Percentiles rank a stretch among this genome's conserved stretches.
Conservation (phyloP, 495 filamentous ascomycete genomes). For the Xylaria acuta region DNA sequence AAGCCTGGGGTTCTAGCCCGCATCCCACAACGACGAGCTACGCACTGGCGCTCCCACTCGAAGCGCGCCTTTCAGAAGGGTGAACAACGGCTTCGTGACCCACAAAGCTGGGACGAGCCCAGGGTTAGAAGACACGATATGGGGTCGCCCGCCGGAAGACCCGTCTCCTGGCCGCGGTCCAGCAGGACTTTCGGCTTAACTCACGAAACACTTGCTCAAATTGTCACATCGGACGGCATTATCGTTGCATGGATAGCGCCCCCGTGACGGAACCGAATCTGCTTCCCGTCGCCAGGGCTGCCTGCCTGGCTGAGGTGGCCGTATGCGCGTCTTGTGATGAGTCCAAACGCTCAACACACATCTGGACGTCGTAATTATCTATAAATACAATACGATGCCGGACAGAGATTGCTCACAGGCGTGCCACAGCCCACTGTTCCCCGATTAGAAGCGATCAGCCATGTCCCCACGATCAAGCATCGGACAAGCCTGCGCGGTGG, state of each 20-base stretch:
- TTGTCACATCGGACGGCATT: constrained; percentile 10
- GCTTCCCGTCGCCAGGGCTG: not conserved
- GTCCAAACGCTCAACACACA: too few species aligned
- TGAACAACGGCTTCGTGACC: not conserved
- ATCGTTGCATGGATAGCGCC: constrained; percentile 19
- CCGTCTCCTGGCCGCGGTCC: not conserved
- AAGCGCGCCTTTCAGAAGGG: constrained; percentile 7
- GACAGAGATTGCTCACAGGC: not conserved
- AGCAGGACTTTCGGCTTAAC: not conserved
- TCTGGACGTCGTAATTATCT: not conserved
- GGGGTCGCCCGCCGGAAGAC: not conserved
- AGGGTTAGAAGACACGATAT: not conserved
- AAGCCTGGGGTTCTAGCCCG: not conserved
- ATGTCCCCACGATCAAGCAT: constrained; percentile 50
- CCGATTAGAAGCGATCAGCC: constrained; percentile 31
- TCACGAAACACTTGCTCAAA: not conserved
- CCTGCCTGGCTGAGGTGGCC: not conserved
- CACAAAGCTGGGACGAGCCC: not conserved
- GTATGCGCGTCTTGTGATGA: not conserved
- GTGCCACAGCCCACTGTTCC: not conserved
- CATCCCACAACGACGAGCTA: not conserved
- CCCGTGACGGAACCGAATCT: constrained; percentile 16
- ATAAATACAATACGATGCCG: constrained; percentile 2
- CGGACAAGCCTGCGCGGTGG: constrained; percentile 35
- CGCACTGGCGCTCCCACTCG: not conserved